These are phyloP conservation scores for Didymella keratinophila DNA, from an alignment of 2,329 filamentous ascomycete species.

Conservation along the genomic window DNA sequence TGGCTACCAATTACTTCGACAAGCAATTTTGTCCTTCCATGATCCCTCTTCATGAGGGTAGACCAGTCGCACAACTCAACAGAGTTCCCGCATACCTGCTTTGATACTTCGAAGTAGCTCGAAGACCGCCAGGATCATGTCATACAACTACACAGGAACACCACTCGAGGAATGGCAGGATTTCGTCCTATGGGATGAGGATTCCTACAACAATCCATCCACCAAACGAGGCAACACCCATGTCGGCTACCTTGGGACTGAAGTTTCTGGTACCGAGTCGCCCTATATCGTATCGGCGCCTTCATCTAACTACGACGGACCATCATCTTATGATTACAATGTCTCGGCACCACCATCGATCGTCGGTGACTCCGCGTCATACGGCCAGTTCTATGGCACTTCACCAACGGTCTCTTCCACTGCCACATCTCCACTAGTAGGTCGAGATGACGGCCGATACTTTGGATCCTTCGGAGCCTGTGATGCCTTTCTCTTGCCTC, in stretches of 20 bases:
- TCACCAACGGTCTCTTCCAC: conserved; percentile 39
- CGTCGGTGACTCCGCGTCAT: conserved; percentile 35
- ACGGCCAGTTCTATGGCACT: conserved; percentile 32
- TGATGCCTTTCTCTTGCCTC: conserved; percentile 30
- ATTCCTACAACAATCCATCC: conserved; percentile 33
- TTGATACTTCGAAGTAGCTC: not conserved
- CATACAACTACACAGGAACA: conserved; percentile 28
- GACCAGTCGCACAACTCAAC: not conserved
- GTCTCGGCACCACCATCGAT: conserved; percentile 42
- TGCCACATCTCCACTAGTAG: conserved; percentile 38
- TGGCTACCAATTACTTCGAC: not conserved
- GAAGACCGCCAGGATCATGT: conserved; percentile 17
- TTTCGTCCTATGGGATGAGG: conserved; percentile 41
- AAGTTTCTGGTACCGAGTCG: conserved; percentile 1
- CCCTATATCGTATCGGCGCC: conserved; percentile 30
- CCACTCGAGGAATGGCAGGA: conserved; percentile 41
- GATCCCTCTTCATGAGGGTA: conserved; percentile 19
- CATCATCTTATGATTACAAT: conserved; percentile 38
- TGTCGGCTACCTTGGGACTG: conserved; percentile 6
- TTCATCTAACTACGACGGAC: conserved; percentile 35
- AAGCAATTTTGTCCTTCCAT: conserved; percentile 7
- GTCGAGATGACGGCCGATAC: conserved; percentile 27
- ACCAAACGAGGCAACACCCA: not conserved
- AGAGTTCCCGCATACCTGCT: not conserved
- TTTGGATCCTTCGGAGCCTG: conserved; percentile 38